phyloP scores from a whole-genome alignment of 2,329 filamentous ascomycete species.

The Aspergillus sp. region DNA sequence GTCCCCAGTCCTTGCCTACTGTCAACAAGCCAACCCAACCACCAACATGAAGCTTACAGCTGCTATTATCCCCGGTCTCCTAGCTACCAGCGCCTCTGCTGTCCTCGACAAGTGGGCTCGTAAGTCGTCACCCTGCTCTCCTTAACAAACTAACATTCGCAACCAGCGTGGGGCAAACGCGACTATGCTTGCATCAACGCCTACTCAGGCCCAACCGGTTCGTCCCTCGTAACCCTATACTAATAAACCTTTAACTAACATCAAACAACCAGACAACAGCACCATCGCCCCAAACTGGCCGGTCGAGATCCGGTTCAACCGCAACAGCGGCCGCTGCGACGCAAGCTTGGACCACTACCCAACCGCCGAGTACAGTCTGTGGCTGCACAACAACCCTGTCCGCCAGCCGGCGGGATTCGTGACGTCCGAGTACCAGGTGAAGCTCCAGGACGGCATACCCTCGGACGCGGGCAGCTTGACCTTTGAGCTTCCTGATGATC shows the following conservation, averaged over 20 bases:
- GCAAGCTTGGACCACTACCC: constrained; percentile 22
- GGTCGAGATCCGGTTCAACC: constrained; percentile 29
- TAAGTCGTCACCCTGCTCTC: constrained; percentile 10
- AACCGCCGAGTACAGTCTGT: constrained; percentile 25
- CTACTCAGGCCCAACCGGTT: constrained; percentile 24
- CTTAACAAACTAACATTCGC: neutral
- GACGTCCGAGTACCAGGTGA: constrained; percentile 21
- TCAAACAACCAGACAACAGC: constrained; percentile 27
- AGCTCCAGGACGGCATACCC: constrained; percentile 20
- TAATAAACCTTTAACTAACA: neutral
- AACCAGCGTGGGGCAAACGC: constrained; percentile 34
- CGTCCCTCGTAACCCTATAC: too few species aligned
- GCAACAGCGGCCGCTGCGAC: constrained; percentile 25
- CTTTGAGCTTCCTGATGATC: constrained; percentile 25
- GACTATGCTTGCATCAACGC: constrained; percentile 35
- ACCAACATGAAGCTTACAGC: constrained; percentile 29
- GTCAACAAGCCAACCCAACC: neutral
- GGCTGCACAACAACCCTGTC: constrained; percentile 33
- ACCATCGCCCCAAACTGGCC: constrained; percentile 26
- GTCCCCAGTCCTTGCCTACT: neutral
- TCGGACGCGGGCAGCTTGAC: constrained; percentile 20
- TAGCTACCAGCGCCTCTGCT: constrained; percentile 27
- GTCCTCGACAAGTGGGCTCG: constrained; percentile 34
- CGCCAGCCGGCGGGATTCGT: constrained; percentile 20
- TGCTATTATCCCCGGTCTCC: constrained; percentile 23